These are phyloP conservation scores for Neopestalotiopsis sp. DNA, from an alignment of 2,329 filamentous ascomycete genomes.

Conservation along the genomic window DNA sequence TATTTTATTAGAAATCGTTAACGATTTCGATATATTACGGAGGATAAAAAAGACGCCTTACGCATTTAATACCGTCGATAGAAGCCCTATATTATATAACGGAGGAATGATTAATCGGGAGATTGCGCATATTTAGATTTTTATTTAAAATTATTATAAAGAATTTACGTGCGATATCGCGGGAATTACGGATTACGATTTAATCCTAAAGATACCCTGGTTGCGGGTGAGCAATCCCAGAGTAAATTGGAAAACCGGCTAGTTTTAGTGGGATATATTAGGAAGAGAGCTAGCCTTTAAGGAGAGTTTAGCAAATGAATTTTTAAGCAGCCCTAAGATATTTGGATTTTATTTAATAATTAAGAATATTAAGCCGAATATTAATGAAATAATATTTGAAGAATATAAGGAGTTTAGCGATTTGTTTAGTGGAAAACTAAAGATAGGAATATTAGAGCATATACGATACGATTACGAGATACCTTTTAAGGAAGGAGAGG, in stretches of 20 bases:
- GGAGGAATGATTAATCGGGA: conserved; percentile 4
- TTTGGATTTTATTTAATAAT: conserved; percentile 3
- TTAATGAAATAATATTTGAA: neutral
- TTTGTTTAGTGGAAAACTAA: conserved; percentile 8
- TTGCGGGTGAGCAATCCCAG: conserved; percentile 2
- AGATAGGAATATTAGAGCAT: conserved; percentile 6
- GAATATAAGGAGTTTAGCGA: conserved; percentile 3
- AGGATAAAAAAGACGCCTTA: neutral
- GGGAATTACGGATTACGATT: conserved; percentile 7
- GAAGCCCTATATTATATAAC: neutral
- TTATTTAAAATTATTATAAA: neutral
- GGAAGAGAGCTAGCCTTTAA: neutral
- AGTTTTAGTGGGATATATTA: neutral
- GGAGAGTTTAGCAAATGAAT: neutral
- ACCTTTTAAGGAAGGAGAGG: neutral
- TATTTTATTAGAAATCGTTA: neutral
- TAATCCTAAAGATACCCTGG: conserved; percentile 13
- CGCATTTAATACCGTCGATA: neutral
- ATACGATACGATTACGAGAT: neutral
- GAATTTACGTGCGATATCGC: conserved; percentile 3
- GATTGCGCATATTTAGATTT: neutral
- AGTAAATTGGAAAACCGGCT: neutral
- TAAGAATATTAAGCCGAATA: neutral
- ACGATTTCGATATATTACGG: neutral
- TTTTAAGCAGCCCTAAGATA: neutral